Evolutionary conservation across 176 grass and related monocot genomes (phyloP), one percentile per base, ranked within the genome.

Genomic region (Eleusine indica): DNA sequence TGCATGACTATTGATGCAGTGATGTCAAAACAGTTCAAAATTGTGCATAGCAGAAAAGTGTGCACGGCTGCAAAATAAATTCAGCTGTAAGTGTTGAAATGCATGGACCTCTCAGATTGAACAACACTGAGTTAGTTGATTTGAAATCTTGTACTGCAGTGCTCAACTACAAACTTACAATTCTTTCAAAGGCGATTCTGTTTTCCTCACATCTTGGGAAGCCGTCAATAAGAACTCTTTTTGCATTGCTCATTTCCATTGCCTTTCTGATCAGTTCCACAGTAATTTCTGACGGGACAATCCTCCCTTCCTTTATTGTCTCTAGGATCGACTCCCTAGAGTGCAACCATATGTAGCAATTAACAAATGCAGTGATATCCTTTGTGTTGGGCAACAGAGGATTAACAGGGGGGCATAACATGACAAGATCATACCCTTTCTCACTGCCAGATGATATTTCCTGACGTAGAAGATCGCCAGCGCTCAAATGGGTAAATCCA

Each of bases 191-290:
- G 87, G 96, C 83, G 12, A 94, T 87, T 79, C 96, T 92, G 84
- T 98, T 98, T 70, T 98, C 93, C 81, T 98, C 96, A 47, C 85
- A 90, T 78, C 96, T 88, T 64, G 96, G 96, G 69, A 98, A 98
- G 22, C 96, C 93, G 69, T 98, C 96, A 76, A 98, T 98, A 66
- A 98, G 91, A 89, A 98, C 84, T 77, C 78, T 92, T 65, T 85
- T 77, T 47, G 86, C 69, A 81, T 83, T 79, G 21, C 39, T 91
- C 58, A 66, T 89, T 67, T 91, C 79, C 37, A 98, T 95, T 67
- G 91, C 91, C 83, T 87, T 94, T 74, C 61, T 89, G 32, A 98
- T 88, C 53, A 98, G 83, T 28, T 88, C 88, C 22, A 98, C 89
- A 8, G 96, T 95, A 88, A 94, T 92, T 83, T 93, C 93, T n/a